Evolutionary conservation across 352 stramenopile genomes (phyloP).

Genomic region (Pythium dissimile): DNA sequence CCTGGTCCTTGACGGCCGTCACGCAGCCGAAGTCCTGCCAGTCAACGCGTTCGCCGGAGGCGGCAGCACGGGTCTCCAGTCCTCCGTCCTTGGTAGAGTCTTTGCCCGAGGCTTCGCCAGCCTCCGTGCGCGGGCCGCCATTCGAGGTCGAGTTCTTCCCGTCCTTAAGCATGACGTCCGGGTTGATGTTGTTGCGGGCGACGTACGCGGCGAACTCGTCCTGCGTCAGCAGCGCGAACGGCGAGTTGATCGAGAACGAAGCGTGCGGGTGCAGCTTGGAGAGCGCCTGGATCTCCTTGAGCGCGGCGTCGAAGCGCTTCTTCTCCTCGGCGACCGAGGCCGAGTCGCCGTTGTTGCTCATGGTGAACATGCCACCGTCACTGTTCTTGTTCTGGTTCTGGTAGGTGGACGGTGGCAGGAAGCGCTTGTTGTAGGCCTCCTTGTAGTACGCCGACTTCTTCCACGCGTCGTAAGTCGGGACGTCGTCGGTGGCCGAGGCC

Average conservation of each 20-base stretch:
- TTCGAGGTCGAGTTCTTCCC: conserved; percentile 4
- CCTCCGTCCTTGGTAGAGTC: conserved; percentile 16
- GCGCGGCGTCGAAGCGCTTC: conserved; percentile 42
- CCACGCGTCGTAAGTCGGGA: conserved; percentile 13
- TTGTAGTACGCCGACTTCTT: conserved; percentile 22
- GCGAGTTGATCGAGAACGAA: conserved; percentile 54
- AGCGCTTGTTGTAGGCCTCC: conserved; percentile 25
- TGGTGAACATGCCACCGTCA: conserved; percentile 26
- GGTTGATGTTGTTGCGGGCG: conserved; percentile 36
- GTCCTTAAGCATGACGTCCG: conserved; percentile 6
- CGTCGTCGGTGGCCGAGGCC: background rate
- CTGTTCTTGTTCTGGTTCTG: conserved; percentile 9
- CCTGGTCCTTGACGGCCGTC: conserved; percentile 56
- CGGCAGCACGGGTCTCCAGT: conserved; percentile 36
- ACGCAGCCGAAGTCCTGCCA: conserved; percentile 76
- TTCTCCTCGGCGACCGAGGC: conserved; percentile 30
- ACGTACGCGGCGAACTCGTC: conserved; percentile 60
- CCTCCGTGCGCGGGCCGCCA: background rate
- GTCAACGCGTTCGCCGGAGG: conserved; percentile 46
- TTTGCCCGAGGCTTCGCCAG: background rate
- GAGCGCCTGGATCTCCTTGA: conserved; percentile 35
- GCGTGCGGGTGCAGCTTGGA: conserved; percentile 47
- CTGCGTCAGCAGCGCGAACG: conserved; percentile 54
- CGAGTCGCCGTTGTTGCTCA: conserved; percentile 11
- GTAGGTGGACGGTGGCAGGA: conserved; percentile 18